These are phyloP conservation scores for Tylopilus sp. DNA, from an alignment of 768 basidiomycete species.

Conservation along the genomic window DNA sequence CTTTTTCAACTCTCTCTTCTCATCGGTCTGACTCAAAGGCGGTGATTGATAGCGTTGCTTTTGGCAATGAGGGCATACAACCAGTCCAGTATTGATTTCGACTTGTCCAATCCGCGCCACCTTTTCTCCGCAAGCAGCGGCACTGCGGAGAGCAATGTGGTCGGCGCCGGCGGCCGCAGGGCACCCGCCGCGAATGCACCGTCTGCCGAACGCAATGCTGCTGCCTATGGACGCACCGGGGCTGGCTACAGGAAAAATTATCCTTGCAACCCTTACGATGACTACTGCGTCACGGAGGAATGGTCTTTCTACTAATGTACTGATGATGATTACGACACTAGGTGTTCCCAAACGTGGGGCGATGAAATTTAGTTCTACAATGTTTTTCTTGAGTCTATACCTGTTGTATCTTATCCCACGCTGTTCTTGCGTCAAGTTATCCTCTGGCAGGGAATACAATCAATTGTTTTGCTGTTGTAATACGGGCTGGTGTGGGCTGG, in stretches of 20 bases:
- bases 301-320: slow-evolving; percentile 47
- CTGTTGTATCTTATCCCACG: slow-evolving; percentile 18
- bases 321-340: background rate
- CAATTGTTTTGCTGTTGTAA: background rate
- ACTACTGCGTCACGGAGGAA: slow-evolving; percentile 71
- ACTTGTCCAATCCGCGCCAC: slow-evolving; percentile 28
- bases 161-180: slow-evolving; percentile 30
- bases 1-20: background rate
- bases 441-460: slow-evolving; percentile 18
- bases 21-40: slow-evolving; percentile 3
- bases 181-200: slow-evolving; percentile 22
- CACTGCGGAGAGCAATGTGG: slow-evolving; percentile 32
- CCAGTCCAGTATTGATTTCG: slow-evolving; percentile 29
- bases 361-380: slow-evolving; percentile 7
- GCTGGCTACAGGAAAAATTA: slow-evolving; percentile 39
- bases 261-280: slow-evolving; percentile 56
- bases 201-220: slow-evolving; percentile 29
- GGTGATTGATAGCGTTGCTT: slow-evolving; percentile 34
- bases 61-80: slow-evolving; percentile 40
- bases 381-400: slow-evolving; percentile 16
- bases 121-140: slow-evolving; percentile 34
- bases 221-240: slow-evolving; percentile 27
- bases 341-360: background rate
- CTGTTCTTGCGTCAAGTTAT: slow-evolving; percentile 6
- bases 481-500: too few species aligned